Base-by-base conservation (phyloP, 805 yeast species). In the Candida maesae region DNA sequence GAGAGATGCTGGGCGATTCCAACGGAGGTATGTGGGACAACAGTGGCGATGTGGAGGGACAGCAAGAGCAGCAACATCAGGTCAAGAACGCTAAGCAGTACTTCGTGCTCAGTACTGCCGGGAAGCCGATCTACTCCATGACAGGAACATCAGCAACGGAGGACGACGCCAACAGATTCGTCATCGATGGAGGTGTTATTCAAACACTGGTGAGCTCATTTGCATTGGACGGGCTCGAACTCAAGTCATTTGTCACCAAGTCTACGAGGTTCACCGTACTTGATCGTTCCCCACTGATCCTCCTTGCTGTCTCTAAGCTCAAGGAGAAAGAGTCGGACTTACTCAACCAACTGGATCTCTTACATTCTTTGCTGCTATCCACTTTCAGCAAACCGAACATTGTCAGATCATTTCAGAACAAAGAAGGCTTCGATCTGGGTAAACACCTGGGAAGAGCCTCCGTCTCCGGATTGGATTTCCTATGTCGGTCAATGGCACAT, bases 111-210 rank as follows among this genome's bases (percentile, higher is more conserved):
- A 84, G 95, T 0, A 66, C 80, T 2, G 95, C 96, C 1, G 96
- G 96, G 0, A 89, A 89, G 58, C 95, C 95, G 2, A 81, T 89
- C 6, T 89, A 83, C 60, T 77, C 95, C 2, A 68, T 81, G 70
- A 38, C 43, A 5, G 46, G 42, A 14, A 40, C 40, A 12, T 35
- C 39, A 12, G 77, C 80, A 56, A 95, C 93, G 2, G 66, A 78
- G 2, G 61, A 78, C 13, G 35, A 35, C n/a, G n/a, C 16, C 31
- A 15, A 35, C 33, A 19, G 34, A 13, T 68, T 83, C 2, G 64
- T 84, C 33, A 82, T 87, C 0, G 82, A 83, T 52, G 78, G 83
- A 66, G 96, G 95, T 1, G 68, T 89, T 2, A 73, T 89, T 3
- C 90, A 89, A 49, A 86, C 96, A 0, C 75, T 89, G 6, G 73